Evolutionary conservation across 352 stramenopile genomes (phyloP), one percentile per base, ranked within the genome.

Genomic region (Pythium brachiatum): DNA sequence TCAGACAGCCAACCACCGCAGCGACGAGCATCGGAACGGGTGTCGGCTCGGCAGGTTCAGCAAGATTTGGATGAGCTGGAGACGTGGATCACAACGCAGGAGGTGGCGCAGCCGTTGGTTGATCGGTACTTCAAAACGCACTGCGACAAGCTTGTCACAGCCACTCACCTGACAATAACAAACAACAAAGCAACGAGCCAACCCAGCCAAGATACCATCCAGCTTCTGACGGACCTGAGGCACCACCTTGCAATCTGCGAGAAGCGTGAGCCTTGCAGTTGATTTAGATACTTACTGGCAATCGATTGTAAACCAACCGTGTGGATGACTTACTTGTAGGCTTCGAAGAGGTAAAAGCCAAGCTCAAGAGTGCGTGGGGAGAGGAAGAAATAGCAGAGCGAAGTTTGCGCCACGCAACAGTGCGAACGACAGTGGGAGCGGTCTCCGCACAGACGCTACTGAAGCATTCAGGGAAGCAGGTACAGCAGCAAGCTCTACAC

Each of bases 391-490:
- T 57, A 7, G 34, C 11, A 1, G 46, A 65, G 29, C 74, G 76
- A 34, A 48, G 68, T 25, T 59, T 53, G 36, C 66, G 67, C 0
- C 78, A 81, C 21, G 32, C 71, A 34, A 44, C 63, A 6, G 57
- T 78, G 16, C 69, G 63, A 25, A 53, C 58, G 3, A 70, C 82
- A 55, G 64, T 79, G 12, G 76, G 60, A 34, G 63, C 71, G 16
- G 64, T 83, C 11, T 80, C 75, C 0, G 62, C 72, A 0, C 77
- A 75, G 50, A 75, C 66, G 2, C 41, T 82, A 13, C 60, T 71
- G 27, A 75, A 86, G 23, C 61, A 82, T 38, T 72, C 66, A 0
- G 63, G 57, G 31, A 84, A 79, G 57, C 73, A 78, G 69, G 70
- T 76, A 23, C 12, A 11, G 9, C 20, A 23, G 29, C 25, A n/a